phyloP scores from a whole-genome alignment of 2,329 filamentous ascomycete species.

The Penicillium concentricum region DNA sequence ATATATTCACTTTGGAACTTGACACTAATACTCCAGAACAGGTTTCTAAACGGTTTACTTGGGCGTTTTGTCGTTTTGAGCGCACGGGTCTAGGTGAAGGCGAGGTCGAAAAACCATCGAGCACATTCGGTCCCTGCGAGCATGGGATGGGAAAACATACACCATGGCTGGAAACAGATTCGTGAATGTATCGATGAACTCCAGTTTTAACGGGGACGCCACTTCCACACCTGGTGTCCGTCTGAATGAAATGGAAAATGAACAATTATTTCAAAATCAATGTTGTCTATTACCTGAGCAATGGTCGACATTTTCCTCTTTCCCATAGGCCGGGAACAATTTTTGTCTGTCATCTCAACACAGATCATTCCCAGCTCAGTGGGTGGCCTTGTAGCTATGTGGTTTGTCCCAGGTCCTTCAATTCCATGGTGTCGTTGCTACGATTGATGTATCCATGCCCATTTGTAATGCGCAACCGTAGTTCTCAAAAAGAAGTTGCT shows the following conservation, averaged over 20 bases:
- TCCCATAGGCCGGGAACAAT: not conserved
- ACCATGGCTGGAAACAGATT: constrained; percentile 43
- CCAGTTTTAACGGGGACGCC: constrained; percentile 38
- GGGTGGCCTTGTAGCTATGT: constrained; percentile 4
- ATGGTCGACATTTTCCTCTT: not conserved
- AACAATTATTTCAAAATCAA: constrained; percentile 32
- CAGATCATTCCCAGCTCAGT: not conserved
- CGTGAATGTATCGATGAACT: constrained; percentile 44
- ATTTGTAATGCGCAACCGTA: not conserved
- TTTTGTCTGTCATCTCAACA: not conserved
- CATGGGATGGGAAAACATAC: constrained; percentile 36
- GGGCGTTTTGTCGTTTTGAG: constrained; percentile 42
- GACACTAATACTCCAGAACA: constrained; percentile 21
- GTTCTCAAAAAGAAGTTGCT: not conserved
- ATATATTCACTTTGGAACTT: not conserved
- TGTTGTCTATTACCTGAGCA: constrained; percentile 8
- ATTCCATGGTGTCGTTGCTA: not conserved
- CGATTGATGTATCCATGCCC: not conserved
- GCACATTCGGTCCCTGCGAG: constrained; percentile 37
- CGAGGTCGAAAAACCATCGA: constrained; percentile 38
- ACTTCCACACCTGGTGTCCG: constrained; percentile 36
- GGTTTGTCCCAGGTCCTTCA: not conserved
- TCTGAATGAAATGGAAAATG: constrained; percentile 45
- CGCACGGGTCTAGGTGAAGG: constrained; percentile 37
- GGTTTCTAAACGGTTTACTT: constrained; percentile 43